Conservation (phyloP, 495 filamentous ascomycete species). For the Neurospora sublineolata region DNA sequence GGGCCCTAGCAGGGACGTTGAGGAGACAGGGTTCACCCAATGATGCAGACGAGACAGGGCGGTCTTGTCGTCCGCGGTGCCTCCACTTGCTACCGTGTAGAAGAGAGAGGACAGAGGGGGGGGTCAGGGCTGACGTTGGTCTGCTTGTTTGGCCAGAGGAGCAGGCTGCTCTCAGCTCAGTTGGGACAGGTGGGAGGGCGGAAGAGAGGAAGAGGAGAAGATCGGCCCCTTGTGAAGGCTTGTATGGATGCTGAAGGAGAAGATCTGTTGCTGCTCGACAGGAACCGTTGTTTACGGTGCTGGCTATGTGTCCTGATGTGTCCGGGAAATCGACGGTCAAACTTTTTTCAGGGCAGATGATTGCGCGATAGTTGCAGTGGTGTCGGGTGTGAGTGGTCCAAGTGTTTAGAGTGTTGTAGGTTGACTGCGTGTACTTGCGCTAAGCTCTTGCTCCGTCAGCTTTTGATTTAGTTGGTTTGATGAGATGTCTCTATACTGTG, state of each 20-base stretch:
- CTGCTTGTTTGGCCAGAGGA: background rate
- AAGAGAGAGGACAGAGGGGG: conserved; percentile 7
- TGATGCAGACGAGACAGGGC: conserved; percentile 12
- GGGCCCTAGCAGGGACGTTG: conserved; percentile 14
- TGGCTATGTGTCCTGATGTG: conserved; percentile 9
- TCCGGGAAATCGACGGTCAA: conserved; percentile 26
- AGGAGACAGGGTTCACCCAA: conserved; percentile 22
- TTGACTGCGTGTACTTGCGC: background rate
- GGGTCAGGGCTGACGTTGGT: conserved; percentile 22
- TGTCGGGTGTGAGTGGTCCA: background rate
- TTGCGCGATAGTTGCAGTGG: conserved; percentile 11
- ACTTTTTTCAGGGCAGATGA: conserved; percentile 15
- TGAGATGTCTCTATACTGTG: background rate
- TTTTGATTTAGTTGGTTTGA: background rate
- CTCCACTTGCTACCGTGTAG: background rate
- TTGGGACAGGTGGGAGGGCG: conserved; percentile 2
- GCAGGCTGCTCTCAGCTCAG: conserved; percentile 7
- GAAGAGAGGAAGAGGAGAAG: conserved; percentile 2
- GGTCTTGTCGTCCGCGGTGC: conserved; percentile 1
- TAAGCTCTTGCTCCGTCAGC: background rate
- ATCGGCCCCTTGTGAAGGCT: background rate
- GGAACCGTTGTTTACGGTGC: conserved; percentile 1
- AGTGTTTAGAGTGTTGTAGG: background rate
- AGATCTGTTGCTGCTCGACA: background rate
- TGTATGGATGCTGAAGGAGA: background rate